These are phyloP conservation scores for Candida coquimbonensis DNA, from an alignment of 805 yeast genomes.

Conservation along the genomic window DNA sequence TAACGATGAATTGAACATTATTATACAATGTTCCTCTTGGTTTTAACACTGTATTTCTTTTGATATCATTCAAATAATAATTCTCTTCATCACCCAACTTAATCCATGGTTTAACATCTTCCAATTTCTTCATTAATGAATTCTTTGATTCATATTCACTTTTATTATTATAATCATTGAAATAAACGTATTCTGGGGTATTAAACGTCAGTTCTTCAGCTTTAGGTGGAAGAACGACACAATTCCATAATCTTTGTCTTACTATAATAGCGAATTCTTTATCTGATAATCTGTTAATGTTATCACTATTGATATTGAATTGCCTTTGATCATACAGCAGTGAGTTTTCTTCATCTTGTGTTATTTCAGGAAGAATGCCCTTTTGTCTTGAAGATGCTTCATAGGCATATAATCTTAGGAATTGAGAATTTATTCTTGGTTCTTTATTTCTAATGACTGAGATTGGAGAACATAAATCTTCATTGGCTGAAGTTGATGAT, in stretches of 20 bases:
- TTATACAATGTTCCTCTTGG: constrained; percentile 18
- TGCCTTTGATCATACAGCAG: neutral
- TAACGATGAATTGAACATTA: constrained; percentile 21
- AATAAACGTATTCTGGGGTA: constrained; percentile 22
- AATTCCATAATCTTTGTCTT: constrained; percentile 46
- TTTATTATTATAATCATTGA: neutral
- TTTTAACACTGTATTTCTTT: constrained; percentile 5
- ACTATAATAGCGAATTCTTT: constrained; percentile 35
- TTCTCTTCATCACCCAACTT: constrained; percentile 18
- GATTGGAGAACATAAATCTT: neutral
- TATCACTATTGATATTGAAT: constrained; percentile 1
- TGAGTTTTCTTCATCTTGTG: constrained; percentile 27
- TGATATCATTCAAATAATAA: neutral
- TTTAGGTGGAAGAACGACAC: constrained; percentile 47
- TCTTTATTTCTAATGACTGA: constrained; percentile 30
- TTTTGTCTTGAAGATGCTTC: constrained; percentile 36
- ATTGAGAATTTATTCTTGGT: constrained; percentile 42
- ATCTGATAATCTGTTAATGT: constrained; percentile 11
- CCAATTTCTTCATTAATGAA: constrained; percentile 19
- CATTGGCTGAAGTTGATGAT: constrained; percentile 4
- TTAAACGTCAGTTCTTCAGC: constrained; percentile 30
- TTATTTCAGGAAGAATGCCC: constrained; percentile 26
- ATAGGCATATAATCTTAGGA: constrained; percentile 42
- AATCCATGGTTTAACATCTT: constrained; percentile 24
- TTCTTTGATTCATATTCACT: neutral